Evolutionary conservation across 768 basidiomycete species (phyloP), one percentile per base, ranked within the genome.

Genomic region (Dioszegia crocea): DNA sequence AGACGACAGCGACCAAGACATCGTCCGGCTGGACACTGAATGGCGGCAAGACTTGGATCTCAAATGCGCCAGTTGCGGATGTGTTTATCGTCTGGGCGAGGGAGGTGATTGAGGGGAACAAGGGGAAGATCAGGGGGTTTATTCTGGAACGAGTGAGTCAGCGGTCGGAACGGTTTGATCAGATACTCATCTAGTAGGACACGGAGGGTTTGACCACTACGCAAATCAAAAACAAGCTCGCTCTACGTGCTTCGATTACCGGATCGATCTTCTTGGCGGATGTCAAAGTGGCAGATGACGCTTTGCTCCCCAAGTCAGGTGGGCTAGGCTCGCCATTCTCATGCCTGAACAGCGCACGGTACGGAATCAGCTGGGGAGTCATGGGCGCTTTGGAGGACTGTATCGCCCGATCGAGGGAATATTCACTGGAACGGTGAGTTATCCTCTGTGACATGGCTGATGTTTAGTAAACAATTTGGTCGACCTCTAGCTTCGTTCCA

Each of bases 31-130:
- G 86, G 77, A 78, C 88, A 24, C 72, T 98, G 52, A 88, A 85
- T 63, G 94, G 94, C 51, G 88, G 88, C 77, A 98, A 98, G 81
- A 98, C 91, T 0, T 98, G 94, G 94, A 98, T 98, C 71, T 84
- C 91, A 14, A 96, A 96, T 71, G 85, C 92, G 0, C 91, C 92
- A 9, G 85, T 89, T 54, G 91, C 92, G 86, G 93, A 96, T 63
- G 73, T 98, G 0, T 93, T 96, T 72, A 80, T 98, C 27, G 80
- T 98, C 21, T 98, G 94, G 94, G 94, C 94, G 2, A 84, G 83
- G 31, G 66, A 63, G 17, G 64, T 70, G 3, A 64, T 66, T 31
- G 60, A 68, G 31, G 71, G 71, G 3, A 56, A 62, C 38, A 72
- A 74, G 48, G 82, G 82, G 66, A 89, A 88, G 74, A 80, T 96